phyloP scores from a whole-genome alignment of 352 stramenopile genomes.

The Pythium apleroticum region DNA sequence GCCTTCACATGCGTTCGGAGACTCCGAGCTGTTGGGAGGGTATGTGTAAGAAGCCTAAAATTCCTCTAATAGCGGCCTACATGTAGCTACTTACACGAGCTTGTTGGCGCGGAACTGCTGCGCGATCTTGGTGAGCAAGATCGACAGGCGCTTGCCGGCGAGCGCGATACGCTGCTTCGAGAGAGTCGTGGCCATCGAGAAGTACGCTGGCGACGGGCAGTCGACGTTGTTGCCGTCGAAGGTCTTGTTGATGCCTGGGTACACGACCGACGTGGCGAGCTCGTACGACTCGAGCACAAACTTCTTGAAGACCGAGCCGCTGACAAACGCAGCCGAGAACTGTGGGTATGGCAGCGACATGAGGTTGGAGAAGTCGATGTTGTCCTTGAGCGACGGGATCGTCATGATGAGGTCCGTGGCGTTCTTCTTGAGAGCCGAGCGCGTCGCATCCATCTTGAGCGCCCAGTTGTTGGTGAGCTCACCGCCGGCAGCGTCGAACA shows the following conservation, averaged over 20 bases:
- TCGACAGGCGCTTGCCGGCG: constrained; percentile 45
- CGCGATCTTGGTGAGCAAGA: constrained; percentile 56
- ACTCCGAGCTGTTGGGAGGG: neutral
- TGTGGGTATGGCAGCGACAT: constrained; percentile 8
- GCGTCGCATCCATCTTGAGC: constrained; percentile 16
- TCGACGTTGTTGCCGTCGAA: constrained; percentile 24
- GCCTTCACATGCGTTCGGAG: neutral
- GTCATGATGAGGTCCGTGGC: constrained; percentile 37
- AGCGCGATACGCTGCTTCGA: constrained; percentile 45
- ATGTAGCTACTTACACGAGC: constrained; percentile 27
- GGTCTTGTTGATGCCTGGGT: constrained; percentile 18
- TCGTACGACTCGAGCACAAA: constrained; percentile 26
- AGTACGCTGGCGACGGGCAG: constrained; percentile 45
- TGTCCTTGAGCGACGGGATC: constrained; percentile 6
- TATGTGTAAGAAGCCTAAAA: neutral
- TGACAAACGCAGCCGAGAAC: constrained; percentile 10
- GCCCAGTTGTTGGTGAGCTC: constrained; percentile 56
- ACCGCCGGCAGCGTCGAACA: constrained; percentile 52
- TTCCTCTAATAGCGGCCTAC: neutral
- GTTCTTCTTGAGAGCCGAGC: constrained; percentile 27
- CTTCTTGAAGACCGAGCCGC: constrained; percentile 1
- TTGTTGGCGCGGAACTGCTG: constrained; percentile 36
- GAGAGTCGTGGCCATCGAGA: constrained; percentile 28
- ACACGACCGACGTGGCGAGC: constrained; percentile 12
- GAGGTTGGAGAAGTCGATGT: constrained; percentile 12